Evolutionary conservation across 768 basidiomycete species (phyloP), one percentile per base, ranked within the genome.

Genomic region (Tylopilus sp.): DNA sequence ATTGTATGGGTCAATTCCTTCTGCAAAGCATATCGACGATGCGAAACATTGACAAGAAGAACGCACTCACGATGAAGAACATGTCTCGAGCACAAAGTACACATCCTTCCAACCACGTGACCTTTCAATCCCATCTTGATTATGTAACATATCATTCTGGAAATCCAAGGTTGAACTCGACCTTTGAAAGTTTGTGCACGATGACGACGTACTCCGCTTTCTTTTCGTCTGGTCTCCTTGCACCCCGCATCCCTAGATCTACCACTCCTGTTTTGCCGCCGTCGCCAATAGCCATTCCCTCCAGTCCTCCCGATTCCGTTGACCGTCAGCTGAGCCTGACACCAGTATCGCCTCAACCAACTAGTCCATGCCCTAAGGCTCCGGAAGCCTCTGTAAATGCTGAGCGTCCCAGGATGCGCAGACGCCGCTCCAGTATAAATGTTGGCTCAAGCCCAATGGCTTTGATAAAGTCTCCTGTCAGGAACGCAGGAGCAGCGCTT

Each of bases 1-100:
- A 98, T 97, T 5, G 94, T 95, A 68, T 98, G 94, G n/a, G 90
- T 91, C 9, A 99, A 80, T 68, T 95, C 89, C 81, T 97, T 95
- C 95, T 98, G 49, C 23, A 36, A 28, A 4, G 1, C 15, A 50
- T 46, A 30, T 56, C 44, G 28, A 53, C 26, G 48, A 47, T 41
- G 28, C 41, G 18, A 42, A 21, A 55, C 6, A 28, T 12, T n/a
- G 13, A 30, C 26, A 45, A 40, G 21, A n/a, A 21, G 17, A 43
- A 30, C 12, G 42, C 48, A 75, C 83, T 74, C 64, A 82, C 85
- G 50, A 86, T 86, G 75, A 86, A 86, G 73, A 86, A 86, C 83
- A 86, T 85, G 47, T 46, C 30, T 28, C 11, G 62, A 22, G 12
- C 40, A 17, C 47, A 11, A 40, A 31, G 31, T 33, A 5, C 31